Evolutionary conservation across 2,329 filamentous ascomycete genomes (phyloP).

Genomic region (Mariannaea elegans): DNA sequence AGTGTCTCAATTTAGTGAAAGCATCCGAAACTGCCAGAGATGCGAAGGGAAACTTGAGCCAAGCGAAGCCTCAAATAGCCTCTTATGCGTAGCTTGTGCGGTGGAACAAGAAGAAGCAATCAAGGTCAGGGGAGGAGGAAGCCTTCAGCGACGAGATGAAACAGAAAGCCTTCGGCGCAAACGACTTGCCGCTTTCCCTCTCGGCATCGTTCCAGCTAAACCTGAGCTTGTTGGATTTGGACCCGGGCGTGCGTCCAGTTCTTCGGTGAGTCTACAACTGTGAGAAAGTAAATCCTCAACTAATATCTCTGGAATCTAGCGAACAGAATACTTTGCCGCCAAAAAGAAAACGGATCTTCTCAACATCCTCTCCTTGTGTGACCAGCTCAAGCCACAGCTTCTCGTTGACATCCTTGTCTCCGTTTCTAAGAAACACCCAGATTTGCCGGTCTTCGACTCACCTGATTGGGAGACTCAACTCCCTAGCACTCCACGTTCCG

Average conservation of each 20-base stretch:
- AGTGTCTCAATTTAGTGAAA: neutral
- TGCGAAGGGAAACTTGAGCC: slow-evolving; percentile 25
- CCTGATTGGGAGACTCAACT: slow-evolving; percentile 50
- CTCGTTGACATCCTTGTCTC: slow-evolving; percentile 53
- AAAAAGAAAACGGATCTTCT: slow-evolving; percentile 51
- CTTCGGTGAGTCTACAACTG: slow-evolving; percentile 42
- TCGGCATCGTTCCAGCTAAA: slow-evolving; percentile 46
- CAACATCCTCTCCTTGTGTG: slow-evolving; percentile 52
- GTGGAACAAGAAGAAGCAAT: slow-evolving; percentile 13
- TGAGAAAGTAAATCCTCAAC: neutral
- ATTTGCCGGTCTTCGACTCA: slow-evolving; percentile 53
- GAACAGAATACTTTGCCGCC: slow-evolving; percentile 50
- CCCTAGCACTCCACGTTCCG: slow-evolving; percentile 18
- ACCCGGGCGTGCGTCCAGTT: slow-evolving; percentile 45
- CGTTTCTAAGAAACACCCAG: slow-evolving; percentile 52
- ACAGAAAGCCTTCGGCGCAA: slow-evolving; percentile 45
- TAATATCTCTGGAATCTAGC: slow-evolving; percentile 36
- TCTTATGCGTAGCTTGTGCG: slow-evolving; percentile 33
- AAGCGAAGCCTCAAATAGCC: slow-evolving; percentile 7
- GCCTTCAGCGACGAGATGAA: slow-evolving; percentile 34
- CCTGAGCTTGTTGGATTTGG: slow-evolving; percentile 50
- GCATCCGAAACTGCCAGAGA: slow-evolving; percentile 21
- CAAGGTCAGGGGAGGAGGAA: slow-evolving; percentile 25
- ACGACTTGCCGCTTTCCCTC: slow-evolving; percentile 45
- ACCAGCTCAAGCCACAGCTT: slow-evolving; percentile 52